These are phyloP conservation scores for Vaccinium corymbosum DNA, from an alignment of 148 eudicot genomes.

Conservation along the genomic window DNA sequence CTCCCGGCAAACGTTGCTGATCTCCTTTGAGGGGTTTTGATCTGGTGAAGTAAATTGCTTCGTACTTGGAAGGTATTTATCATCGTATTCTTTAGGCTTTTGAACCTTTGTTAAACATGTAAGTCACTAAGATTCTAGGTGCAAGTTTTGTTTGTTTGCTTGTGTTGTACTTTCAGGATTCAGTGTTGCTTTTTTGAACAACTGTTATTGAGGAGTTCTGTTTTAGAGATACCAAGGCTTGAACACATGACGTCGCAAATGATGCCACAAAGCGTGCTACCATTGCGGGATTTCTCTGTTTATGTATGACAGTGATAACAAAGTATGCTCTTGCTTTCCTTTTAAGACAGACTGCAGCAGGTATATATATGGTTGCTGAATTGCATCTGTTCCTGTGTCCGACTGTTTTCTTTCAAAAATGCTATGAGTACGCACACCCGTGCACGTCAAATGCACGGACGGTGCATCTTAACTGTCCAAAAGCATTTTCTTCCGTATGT, in stretches of 20 bases:
- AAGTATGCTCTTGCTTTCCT: neutral
- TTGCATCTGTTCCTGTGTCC: too few species aligned
- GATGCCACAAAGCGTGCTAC: too few species aligned
- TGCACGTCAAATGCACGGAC: too few species aligned
- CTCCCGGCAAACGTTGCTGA: constrained; percentile 76
- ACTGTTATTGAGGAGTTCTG: neutral
- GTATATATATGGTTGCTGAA: too few species aligned
- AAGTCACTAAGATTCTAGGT: constrained; percentile 2
- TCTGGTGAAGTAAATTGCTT: constrained; percentile 7
- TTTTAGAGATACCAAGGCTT: neutral
- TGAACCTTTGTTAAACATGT: constrained; percentile 15
- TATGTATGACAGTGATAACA: neutral
- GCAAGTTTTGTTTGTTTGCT: constrained; percentile 22
- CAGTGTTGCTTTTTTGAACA: constrained; percentile 12
- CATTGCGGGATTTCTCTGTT: neutral
- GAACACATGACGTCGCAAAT: too few species aligned
- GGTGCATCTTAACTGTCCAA: too few species aligned
- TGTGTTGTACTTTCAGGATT: constrained; percentile 20
- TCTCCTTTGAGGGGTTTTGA: constrained; percentile 43
- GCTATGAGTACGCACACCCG: too few species aligned
- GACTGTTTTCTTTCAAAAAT: too few species aligned
- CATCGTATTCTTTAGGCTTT: constrained; percentile 16
- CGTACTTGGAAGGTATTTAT: constrained; percentile 12
- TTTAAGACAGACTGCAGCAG: neutral
- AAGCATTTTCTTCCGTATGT: too few species aligned